Evolutionary conservation across 345 rosid species (phyloP), one percentile per base, ranked within the genome.

Genomic region (Gynandropsis gynandra): DNA sequence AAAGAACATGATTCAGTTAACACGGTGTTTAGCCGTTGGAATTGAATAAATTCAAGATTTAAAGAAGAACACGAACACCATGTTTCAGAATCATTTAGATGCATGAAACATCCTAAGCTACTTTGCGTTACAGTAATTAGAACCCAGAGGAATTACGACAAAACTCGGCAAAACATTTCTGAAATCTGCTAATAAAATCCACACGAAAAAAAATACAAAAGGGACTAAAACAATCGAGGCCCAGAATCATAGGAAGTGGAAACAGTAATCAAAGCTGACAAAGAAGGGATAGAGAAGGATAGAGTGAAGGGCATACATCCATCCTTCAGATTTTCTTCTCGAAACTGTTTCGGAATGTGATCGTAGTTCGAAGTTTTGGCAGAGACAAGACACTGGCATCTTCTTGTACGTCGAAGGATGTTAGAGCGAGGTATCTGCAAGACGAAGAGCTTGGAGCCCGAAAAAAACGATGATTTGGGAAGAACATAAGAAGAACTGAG

Each of bases 311-410:
- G 74, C 79, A 58, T 19, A 86, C 98, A 55, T 74, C 87, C 95
- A 58, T 80, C 92, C 62, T 72, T 69, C 67, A 90, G 83, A 53
- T 90, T 86, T 40, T 84, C 76, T 55, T 74, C 63, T 38, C 85
- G 73, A 72, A 90, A 90, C 52, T 76, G 89, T 65, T 77, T 80
- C 32, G 98, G 98, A 33, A 90, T 82, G 47, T 74, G 79, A 62
- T 80, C 77, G 42, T 70, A 33, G 55, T 74, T 62, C 58, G 76
- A 62, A 39, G 51, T 59, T 47, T 64, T 69, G n/a, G 79, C 79
- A 38, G 68, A 62, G 53, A 79, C 72, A 1, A 71, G 47, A 60
- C 39, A 66, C 64, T 24, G 51, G 58, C 62, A 68, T 63, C 63
- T 64, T 66, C 58, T 48, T 41, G 62, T 50, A 21, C 52, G 63